Percentiles rank a stretch among this genome's conserved stretches.
Evolutionary conservation across 2,329 filamentous ascomycete species (phyloP).

Genomic region (Cordyceps cateniannulata): DNA sequence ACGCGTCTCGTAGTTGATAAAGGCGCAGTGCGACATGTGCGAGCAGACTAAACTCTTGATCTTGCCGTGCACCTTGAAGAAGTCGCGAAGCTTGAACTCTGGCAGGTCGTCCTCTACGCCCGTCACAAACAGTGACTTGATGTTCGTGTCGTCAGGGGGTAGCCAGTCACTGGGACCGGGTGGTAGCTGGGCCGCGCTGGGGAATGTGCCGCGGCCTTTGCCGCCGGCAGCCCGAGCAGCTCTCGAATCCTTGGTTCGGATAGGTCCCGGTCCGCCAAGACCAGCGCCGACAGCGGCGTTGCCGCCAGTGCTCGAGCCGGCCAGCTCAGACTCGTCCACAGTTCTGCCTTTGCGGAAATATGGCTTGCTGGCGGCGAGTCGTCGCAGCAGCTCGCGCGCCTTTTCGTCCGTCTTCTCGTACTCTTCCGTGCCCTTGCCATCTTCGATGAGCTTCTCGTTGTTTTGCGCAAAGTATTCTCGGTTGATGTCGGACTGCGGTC

Average conservation of each 20-base stretch:
- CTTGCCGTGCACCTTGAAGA: slow-evolving; percentile 83
- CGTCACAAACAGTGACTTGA: slow-evolving; percentile 91
- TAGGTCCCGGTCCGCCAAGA: slow-evolving; percentile 62
- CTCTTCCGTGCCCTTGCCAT: slow-evolving; percentile 78
- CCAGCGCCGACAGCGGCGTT: slow-evolving; percentile 49
- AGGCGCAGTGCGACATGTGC: slow-evolving; percentile 94
- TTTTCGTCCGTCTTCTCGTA: slow-evolving; percentile 98
- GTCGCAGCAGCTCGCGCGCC: slow-evolving; percentile 76
- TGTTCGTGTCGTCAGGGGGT: slow-evolving; percentile 75
- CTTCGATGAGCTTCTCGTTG: slow-evolving; percentile 90
- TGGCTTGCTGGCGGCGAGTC: slow-evolving; percentile 85
- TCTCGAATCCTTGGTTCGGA: slow-evolving; percentile 64
- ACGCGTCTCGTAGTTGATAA: slow-evolving; percentile 86
- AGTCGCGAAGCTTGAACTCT: slow-evolving; percentile 82
- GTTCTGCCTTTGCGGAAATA: slow-evolving; percentile 86
- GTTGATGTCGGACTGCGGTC: slow-evolving; percentile 87
- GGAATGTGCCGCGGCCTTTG: slow-evolving; percentile 52
- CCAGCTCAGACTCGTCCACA: slow-evolving; percentile 51
- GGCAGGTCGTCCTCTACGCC: slow-evolving; percentile 94
- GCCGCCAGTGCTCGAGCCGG: slow-evolving; percentile 31
- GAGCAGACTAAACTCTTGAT: slow-evolving; percentile 92
- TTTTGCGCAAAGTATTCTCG: slow-evolving; percentile 97
- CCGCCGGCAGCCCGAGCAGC: slow-evolving; percentile 43
- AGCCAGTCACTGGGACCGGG: slow-evolving; percentile 79
- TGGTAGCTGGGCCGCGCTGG: slow-evolving; percentile 65